Base-by-base conservation (phyloP, 768 basidiomycete species). In the Agrocybe chaxingu region DNA sequence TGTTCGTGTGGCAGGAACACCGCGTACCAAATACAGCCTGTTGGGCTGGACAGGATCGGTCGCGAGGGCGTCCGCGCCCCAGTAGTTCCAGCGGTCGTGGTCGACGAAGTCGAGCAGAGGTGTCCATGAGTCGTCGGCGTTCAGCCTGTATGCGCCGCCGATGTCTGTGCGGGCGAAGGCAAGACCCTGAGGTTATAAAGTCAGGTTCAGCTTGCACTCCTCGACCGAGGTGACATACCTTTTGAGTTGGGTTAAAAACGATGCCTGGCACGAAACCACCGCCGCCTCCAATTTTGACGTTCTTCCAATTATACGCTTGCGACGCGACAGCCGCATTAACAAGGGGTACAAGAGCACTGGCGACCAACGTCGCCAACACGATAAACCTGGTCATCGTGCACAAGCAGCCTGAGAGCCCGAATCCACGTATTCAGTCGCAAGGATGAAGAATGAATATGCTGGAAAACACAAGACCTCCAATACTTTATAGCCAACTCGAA, bases 91-190 rank as follows among this genome's bases (percentile, higher is more conserved):
- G 41, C 70, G 61, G 9, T 70, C 53, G 54, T 75, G 57, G 58
- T 65, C 69, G 5, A 69, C 71, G 54, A 80, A 84, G 58, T 85
- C 84, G 34, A 82, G 68, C 16, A 85, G 65, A 36, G 83, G 81
- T 0, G 79, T 80, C 84, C 84, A 85, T 2, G 79, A 66, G 45
- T 81, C 77, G 56, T 82, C 78, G 1, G 79, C 36, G 59, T 85
- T 84, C 59, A 85, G 65, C 57, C 72, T 80, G 64, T 85, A 84
- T 16, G 79, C 81, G 24, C 82, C 83, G 47, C 83, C 82, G 34
- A 86, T 83, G 62, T 85, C 84, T 7, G 82, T 84, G 18, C 84
- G 78, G n/a, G 79, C 81, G 61, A 80, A 85, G 2, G 78, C 81
- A 8, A 84, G 63, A 31, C 82, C 83, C 73, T 80, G 44, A 33